Conservation (phyloP, 2,329 filamentous ascomycete genomes). For the Fusarium tuaranense region DNA sequence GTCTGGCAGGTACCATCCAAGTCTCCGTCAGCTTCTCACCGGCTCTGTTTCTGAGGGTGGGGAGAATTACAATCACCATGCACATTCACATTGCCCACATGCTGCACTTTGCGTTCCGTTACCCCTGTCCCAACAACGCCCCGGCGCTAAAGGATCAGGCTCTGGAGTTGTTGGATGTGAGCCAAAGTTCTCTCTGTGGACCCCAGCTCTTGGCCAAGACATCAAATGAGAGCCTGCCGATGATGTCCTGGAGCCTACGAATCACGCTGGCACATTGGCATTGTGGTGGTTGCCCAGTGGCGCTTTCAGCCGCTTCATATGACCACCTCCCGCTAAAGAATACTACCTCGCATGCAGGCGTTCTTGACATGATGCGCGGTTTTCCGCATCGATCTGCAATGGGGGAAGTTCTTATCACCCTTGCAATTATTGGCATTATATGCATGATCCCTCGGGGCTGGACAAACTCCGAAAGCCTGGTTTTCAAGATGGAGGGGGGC, state of each 20-base stretch:
- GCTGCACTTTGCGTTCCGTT: background rate
- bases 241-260: background rate
- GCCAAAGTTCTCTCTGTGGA: background rate
- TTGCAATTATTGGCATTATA: too few relatives aligned
- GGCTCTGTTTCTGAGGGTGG: too few relatives aligned
- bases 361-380: background rate
- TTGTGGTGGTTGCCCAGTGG: background rate
- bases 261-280: background rate
- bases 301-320: background rate
- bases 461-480: background rate
- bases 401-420: background rate
- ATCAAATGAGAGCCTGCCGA: background rate
- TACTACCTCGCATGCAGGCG: background rate
- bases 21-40: too few relatives aligned
- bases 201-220: background rate
- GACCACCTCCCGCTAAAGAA: background rate
- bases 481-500: background rate
- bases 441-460: background rate
- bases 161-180: background rate
- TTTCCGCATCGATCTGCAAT: background rate
- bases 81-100: too few relatives aligned
- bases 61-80: background rate
- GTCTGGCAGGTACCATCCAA: too few relatives aligned
- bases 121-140: background rate
- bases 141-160: background rate